phyloP scores from a whole-genome alignment of 2,329 filamentous ascomycete genomes.

The Penicillium aurantiogriseum region DNA sequence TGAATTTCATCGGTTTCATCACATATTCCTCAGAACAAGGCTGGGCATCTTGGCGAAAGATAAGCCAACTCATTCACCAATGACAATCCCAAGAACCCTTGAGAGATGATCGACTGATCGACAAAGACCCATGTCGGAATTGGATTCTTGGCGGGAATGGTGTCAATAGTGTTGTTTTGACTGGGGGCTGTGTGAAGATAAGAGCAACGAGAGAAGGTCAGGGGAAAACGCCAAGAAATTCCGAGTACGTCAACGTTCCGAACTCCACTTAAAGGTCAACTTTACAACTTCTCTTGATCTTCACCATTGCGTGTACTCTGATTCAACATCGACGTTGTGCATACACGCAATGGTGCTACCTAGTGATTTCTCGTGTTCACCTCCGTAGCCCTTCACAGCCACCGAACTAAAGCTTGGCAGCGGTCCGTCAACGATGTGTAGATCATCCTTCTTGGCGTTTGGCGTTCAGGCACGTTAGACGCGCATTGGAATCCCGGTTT shows the following conservation, averaged over 20 bases:
- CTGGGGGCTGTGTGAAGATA: constrained; percentile 16
- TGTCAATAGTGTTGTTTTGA: constrained; percentile 15
- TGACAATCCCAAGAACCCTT: constrained; percentile 2
- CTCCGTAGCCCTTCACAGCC: constrained; percentile 18
- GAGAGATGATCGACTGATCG: constrained; percentile 5
- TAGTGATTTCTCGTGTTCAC: not conserved
- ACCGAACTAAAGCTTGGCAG: constrained; percentile 33
- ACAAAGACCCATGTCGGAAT: constrained; percentile 3
- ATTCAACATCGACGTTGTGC: not conserved
- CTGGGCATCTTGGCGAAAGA: constrained; percentile 14
- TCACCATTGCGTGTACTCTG: not conserved
- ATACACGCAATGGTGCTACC: constrained; percentile 8
- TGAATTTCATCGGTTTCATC: not conserved
- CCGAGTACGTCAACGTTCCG: not conserved
- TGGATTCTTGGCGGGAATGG: constrained; percentile 14
- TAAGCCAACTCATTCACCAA: constrained; percentile 1
- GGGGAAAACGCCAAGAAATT: not conserved
- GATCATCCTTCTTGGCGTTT: constrained; percentile 32
- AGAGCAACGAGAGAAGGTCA: not conserved
- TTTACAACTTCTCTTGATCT: not conserved
- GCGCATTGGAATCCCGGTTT: constrained; percentile 1
- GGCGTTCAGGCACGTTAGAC: constrained; percentile 15
- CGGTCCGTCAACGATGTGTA: constrained; percentile 28
- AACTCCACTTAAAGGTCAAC: not conserved
- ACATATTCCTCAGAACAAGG: not conserved